A percentile compares a stretch with the other conserved stretches of the same genome.
Conservation (phyloP, 352 stramenopile species). For the Pythium coloratum region DNA sequence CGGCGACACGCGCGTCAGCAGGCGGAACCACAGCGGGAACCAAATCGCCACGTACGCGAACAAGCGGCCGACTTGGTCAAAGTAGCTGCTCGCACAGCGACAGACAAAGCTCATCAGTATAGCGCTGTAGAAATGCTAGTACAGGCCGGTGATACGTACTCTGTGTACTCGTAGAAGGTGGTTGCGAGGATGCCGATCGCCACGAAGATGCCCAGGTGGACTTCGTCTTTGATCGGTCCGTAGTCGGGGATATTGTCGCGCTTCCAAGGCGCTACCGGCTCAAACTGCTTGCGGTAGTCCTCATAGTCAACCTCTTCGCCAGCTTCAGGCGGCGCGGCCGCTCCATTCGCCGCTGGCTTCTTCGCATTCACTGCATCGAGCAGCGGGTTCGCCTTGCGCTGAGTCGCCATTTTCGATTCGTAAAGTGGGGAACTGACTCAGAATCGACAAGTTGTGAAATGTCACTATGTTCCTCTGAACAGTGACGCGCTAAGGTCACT, state of each 20-base stretch:
- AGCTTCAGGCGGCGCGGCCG: background rate
- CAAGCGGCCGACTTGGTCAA: slow-evolving; percentile 65
- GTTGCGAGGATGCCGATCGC: slow-evolving; percentile 66
- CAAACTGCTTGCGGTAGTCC: slow-evolving; percentile 61
- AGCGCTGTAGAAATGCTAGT: background rate
- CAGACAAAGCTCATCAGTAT: background rate
- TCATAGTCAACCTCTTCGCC: slow-evolving; percentile 43
- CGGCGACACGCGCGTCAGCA: slow-evolving; percentile 67
- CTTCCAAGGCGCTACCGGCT: slow-evolving; percentile 83
- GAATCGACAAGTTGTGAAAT: slow-evolving; percentile 1
- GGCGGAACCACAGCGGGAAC: slow-evolving; percentile 77
- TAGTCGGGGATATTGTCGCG: slow-evolving; percentile 79
- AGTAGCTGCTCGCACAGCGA: slow-evolving; percentile 42
- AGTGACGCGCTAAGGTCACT: slow-evolving; percentile 6
- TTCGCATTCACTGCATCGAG: slow-evolving; percentile 27
- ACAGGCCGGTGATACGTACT: slow-evolving; percentile 27
- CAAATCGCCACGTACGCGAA: slow-evolving; percentile 81
- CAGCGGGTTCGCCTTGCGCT: slow-evolving; percentile 17
- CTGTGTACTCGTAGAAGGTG: slow-evolving; percentile 68
- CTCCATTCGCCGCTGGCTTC: slow-evolving; percentile 28
- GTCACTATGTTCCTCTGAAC: background rate
- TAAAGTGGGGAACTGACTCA: slow-evolving; percentile 15
- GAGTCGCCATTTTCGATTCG: slow-evolving; percentile 28
- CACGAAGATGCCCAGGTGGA: slow-evolving; percentile 69
- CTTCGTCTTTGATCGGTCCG: slow-evolving; percentile 58